Percentiles rank a stretch among this genome's conserved stretches.
These are phyloP conservation scores for Penicillium sp. DNA, from an alignment of 2,329 filamentous ascomycete genomes.

Conservation along the genomic window DNA sequence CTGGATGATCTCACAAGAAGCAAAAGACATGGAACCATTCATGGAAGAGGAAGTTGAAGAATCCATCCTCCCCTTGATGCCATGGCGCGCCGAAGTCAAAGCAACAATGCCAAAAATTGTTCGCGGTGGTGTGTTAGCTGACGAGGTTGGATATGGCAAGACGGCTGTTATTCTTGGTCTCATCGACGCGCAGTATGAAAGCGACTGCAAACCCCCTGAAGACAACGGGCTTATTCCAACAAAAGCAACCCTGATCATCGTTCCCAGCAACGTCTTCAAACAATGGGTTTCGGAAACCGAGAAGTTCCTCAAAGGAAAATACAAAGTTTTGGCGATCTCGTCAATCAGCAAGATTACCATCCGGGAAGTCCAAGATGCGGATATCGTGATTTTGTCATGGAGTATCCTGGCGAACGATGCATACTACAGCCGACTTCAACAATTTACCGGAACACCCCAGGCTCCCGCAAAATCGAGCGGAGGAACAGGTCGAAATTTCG, in stretches of 20 bases:
- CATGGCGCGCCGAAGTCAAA: conserved; percentile 58
- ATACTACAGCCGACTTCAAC: conserved; percentile 52
- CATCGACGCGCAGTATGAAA: conserved; percentile 41
- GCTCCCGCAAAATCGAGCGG: conserved; percentile 37
- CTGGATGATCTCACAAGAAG: conserved; percentile 61
- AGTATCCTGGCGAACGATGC: conserved; percentile 44
- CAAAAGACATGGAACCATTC: conserved; percentile 39
- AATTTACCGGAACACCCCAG: conserved; percentile 49
- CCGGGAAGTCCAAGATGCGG: conserved; percentile 45
- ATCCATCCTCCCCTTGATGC: conserved; percentile 46
- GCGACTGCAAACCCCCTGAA: conserved; percentile 12
- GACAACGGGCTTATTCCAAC: conserved; percentile 37
- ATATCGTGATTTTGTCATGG: conserved; percentile 57
- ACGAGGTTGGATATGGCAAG: conserved; percentile 66
- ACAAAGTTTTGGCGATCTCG: conserved; percentile 46
- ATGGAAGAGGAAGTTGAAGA: conserved; percentile 58
- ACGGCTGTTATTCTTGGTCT: conserved; percentile 60
- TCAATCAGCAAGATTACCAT: conserved; percentile 43
- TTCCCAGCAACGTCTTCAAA: conserved; percentile 52
- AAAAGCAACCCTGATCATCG: conserved; percentile 59
- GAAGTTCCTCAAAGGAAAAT: conserved; percentile 47
- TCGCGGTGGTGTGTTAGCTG: conserved; percentile 61
- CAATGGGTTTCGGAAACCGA: conserved; percentile 59
- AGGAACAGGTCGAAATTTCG: conserved; percentile 49
- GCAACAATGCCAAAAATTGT: conserved; percentile 34